A percentile compares a stretch with the other conserved stretches of the same genome.
Evolutionary conservation across 768 basidiomycete genomes (phyloP).

Genomic region (Boletales sp.): DNA sequence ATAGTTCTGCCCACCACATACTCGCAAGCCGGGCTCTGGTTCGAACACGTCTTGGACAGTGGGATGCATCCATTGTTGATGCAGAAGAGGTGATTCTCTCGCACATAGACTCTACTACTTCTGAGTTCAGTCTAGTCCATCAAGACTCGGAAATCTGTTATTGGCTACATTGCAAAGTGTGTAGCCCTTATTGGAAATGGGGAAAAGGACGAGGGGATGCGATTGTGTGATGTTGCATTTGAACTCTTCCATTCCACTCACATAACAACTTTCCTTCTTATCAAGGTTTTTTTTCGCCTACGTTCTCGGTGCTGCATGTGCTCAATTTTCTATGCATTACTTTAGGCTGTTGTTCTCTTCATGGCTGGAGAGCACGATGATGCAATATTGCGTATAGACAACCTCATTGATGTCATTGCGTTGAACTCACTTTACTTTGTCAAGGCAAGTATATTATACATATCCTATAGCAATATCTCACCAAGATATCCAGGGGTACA

Average conservation of each 20-base stretch:
- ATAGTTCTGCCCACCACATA: background rate
- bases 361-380: background rate
- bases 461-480: too few relatives aligned
- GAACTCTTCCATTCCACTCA: background rate
- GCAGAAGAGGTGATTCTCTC: background rate
- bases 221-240: background rate
- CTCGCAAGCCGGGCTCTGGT: slow-evolving; percentile 7
- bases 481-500: background rate
- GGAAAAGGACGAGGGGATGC: background rate
- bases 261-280: background rate
- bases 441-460: background rate
- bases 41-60: background rate
- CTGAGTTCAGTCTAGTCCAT: slow-evolving; percentile 1
- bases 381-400: background rate
- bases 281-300: background rate
- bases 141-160: background rate
- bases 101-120: background rate
- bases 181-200: background rate
- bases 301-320: background rate
- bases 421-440: background rate
- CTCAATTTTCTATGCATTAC: background rate
- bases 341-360: background rate
- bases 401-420: background rate
- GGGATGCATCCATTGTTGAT: slow-evolving; percentile 1
- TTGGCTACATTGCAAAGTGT: slow-evolving; percentile 7